Percentiles rank a stretch among this genome's conserved stretches.
phyloP scores from a whole-genome alignment of 139 green algal species.

The Raphidocelis subcapitata region DNA sequence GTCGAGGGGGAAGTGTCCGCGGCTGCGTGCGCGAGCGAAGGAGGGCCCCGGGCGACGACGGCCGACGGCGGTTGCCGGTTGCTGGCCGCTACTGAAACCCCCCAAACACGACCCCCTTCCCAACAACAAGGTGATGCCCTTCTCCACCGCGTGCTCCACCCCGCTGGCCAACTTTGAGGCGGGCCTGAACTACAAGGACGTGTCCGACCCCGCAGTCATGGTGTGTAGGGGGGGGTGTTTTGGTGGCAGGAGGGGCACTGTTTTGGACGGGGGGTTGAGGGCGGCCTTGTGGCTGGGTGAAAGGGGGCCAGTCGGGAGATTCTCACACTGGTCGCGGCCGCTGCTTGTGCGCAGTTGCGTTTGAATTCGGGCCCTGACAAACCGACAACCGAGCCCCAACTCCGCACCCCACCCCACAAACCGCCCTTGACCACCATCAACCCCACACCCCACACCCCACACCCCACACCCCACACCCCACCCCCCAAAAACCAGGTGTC shows the following conservation, averaged over 20 bases:
- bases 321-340: too few species aligned
- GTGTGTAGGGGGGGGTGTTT: slow-evolving; percentile 7
- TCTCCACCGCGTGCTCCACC: slow-evolving; percentile 93
- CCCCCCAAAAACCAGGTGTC: not conserved
- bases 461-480: too few species aligned
- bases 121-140: slow-evolving; percentile 93
- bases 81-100: too few species aligned
- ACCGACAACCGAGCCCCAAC: too few species aligned
- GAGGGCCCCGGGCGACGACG: too few species aligned
- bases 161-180: slow-evolving; percentile 98
- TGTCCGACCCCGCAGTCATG: slow-evolving; percentile 63
- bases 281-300: not conserved
- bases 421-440: too few species aligned
- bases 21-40: too few species aligned
- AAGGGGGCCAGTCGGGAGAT: too few species aligned
- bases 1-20: too few species aligned
- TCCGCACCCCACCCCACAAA: not conserved
- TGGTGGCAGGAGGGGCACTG: not conserved
- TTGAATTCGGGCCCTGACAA: too few species aligned
- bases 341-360: too few species aligned
- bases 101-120: not conserved
- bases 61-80: too few species aligned
- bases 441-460: not conserved
- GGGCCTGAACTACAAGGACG: slow-evolving; percentile 97
- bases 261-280: not conserved